Evolutionary conservation across 2,329 filamentous ascomycete genomes (phyloP).

Genomic region (Thyridium curvatum): DNA sequence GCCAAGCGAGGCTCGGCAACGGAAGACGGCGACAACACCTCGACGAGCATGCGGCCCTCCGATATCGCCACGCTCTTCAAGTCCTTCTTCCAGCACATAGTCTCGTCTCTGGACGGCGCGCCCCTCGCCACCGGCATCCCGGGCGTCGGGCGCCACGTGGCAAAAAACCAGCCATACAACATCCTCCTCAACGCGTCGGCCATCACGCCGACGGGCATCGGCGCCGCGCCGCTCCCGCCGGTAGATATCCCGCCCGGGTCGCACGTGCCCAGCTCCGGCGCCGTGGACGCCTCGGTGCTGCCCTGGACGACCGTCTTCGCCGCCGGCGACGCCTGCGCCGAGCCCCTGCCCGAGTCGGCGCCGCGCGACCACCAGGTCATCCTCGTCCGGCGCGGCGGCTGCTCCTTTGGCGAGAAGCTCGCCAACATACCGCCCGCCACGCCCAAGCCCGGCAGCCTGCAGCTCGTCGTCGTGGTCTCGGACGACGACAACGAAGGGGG

Average conservation of each 20-base stretch:
- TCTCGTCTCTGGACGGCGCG: slow-evolving; percentile 32
- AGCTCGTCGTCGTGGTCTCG: slow-evolving; percentile 75
- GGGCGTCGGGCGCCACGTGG: slow-evolving; percentile 11
- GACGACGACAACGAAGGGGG: slow-evolving; percentile 40
- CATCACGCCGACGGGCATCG: slow-evolving; percentile 26
- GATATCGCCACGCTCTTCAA: slow-evolving; percentile 36
- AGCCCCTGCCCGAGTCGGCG: slow-evolving; percentile 43
- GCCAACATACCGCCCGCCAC: slow-evolving; percentile 75
- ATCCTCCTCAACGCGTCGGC: slow-evolving; percentile 26
- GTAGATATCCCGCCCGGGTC: slow-evolving; percentile 30
- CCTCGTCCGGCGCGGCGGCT: slow-evolving; percentile 74
- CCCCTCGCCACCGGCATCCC: background rate
- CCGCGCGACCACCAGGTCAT: slow-evolving; percentile 65
- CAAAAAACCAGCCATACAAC: slow-evolving; percentile 16
- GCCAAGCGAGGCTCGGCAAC: no score
- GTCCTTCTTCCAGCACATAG: slow-evolving; percentile 36
- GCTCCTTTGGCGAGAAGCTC: slow-evolving; percentile 78
- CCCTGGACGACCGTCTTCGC: slow-evolving; percentile 68
- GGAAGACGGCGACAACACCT: slow-evolving; percentile 1
- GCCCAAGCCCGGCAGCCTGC: slow-evolving; percentile 54
- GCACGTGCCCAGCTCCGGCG: slow-evolving; percentile 21
- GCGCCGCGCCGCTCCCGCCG: slow-evolving; percentile 44
- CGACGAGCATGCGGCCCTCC: slow-evolving; percentile 4
- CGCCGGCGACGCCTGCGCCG: slow-evolving; percentile 60
- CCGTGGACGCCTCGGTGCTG: slow-evolving; percentile 38